A percentile compares a stretch with the other conserved stretches of the same genome.
Evolutionary conservation across 2,329 filamentous ascomycete genomes (phyloP).

Genomic region (Ceratocystis ficicola): DNA sequence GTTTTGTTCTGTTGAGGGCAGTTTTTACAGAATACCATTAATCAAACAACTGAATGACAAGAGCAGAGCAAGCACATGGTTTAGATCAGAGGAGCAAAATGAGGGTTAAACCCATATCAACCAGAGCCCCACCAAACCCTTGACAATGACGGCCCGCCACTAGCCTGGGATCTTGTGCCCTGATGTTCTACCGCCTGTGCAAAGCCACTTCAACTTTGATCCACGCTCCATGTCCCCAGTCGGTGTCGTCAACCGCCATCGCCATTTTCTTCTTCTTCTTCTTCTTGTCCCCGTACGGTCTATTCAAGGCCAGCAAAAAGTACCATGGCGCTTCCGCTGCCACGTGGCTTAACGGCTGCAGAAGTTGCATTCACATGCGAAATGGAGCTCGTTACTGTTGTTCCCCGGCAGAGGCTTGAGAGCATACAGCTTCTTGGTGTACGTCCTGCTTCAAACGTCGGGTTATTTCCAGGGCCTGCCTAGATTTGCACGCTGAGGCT

Average conservation of each 20-base stretch:
- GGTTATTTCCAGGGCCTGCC: too few relatives aligned
- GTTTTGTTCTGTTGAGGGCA: not conserved
- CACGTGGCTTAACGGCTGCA: slow-evolving; percentile 55
- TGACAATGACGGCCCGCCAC: too few relatives aligned
- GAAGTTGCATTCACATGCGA: slow-evolving; percentile 93
- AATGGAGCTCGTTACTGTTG: slow-evolving; percentile 89
- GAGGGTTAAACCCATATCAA: too few relatives aligned
- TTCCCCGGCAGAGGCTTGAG: slow-evolving; percentile 83
- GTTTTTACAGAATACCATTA: not conserved
- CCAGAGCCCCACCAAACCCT: too few relatives aligned
- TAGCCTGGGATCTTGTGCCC: too few relatives aligned
- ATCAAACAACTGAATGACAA: not conserved
- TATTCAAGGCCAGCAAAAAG: not conserved
- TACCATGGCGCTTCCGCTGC: slow-evolving; percentile 40
- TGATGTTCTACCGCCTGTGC: too few relatives aligned
- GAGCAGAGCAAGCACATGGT: too few relatives aligned
- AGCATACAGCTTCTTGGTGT: slow-evolving; percentile 75
- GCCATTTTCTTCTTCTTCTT: not conserved
- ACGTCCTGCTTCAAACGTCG: slow-evolving; percentile 33
- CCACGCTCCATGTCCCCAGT: not conserved
- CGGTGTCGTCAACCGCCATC: not conserved
- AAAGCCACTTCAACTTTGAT: too few relatives aligned
- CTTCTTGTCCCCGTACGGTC: not conserved
- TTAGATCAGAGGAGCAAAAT: too few relatives aligned
- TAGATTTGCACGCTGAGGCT: too few relatives aligned